Evolutionary conservation across 1,284 basidiomycete species (phyloP).

Genomic region (Porogramme epimiltina): DNA sequence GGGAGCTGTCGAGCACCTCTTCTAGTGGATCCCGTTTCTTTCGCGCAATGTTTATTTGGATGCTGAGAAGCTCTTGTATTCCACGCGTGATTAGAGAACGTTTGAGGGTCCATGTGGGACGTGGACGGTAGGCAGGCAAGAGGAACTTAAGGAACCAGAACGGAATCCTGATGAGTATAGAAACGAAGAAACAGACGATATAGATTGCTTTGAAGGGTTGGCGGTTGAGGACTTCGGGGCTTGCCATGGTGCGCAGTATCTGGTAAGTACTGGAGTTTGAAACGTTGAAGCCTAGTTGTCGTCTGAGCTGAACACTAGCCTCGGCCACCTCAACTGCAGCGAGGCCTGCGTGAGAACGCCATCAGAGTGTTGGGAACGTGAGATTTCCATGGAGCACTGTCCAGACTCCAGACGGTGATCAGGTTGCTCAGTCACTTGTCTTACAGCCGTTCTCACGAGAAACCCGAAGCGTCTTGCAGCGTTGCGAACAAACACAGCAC

Average conservation of each 20-base stretch:
- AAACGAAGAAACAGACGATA: conserved; percentile 5
- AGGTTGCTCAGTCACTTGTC: too few relatives aligned
- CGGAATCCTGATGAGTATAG: conserved; percentile 9
- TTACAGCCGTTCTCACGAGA: too few relatives aligned
- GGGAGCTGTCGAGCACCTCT: conserved; percentile 3
- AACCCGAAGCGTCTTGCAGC: too few relatives aligned
- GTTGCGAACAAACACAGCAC: too few relatives aligned
- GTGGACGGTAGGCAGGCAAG: not conserved
- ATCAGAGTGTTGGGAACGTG: too few relatives aligned
- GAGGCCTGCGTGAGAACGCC: too few relatives aligned
- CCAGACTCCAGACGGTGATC: too few relatives aligned
- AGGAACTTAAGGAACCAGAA: conserved; percentile 12
- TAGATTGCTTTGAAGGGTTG: conserved; percentile 14
- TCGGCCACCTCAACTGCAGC: too few relatives aligned
- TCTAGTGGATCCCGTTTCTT: not conserved
- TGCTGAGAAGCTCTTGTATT: conserved; percentile 4
- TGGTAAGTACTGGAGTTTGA: too few relatives aligned
- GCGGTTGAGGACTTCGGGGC: not conserved
- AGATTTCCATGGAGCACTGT: too few relatives aligned
- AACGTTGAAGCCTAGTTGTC: too few relatives aligned
- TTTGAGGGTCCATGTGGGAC: conserved; percentile 9
- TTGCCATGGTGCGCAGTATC: not conserved
- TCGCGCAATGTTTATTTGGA: not conserved
- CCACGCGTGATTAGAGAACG: conserved; percentile 14
- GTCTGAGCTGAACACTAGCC: too few relatives aligned